phyloP scores from a whole-genome alignment of 495 filamentous ascomycete species.

The Aspergillus leporis region DNA sequence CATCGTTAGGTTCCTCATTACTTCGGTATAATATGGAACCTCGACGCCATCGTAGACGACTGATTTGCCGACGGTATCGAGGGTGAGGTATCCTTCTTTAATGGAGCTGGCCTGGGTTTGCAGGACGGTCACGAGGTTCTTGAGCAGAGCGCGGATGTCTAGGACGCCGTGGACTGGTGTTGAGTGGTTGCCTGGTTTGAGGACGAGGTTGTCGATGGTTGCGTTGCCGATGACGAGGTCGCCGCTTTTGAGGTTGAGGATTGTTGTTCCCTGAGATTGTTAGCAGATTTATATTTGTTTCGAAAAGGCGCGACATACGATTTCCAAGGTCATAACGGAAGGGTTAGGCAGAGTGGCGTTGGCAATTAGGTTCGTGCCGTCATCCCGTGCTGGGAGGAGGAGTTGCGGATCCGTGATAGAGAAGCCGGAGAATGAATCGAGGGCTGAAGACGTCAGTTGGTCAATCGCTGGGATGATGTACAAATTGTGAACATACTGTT shows the following conservation, averaged over 20 bases:
- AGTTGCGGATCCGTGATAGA: conserved; percentile 26
- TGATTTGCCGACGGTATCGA: conserved; percentile 32
- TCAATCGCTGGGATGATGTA: background rate
- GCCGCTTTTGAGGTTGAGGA: conserved; percentile 36
- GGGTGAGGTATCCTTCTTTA: conserved; percentile 31
- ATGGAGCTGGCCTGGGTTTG: conserved; percentile 29
- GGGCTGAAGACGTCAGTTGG: conserved; percentile 16
- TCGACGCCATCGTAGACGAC: conserved; percentile 35
- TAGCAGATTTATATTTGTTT: background rate
- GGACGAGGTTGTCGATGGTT: conserved; percentile 55
- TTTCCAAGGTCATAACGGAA: conserved; percentile 39
- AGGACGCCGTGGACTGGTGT: conserved; percentile 46
- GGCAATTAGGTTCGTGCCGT: conserved; percentile 39
- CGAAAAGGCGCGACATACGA: conserved; percentile 20
- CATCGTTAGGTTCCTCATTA: conserved; percentile 37
- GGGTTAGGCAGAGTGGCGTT: conserved; percentile 40
- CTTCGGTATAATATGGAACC: conserved; percentile 43
- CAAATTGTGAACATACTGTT: conserved; percentile 28
- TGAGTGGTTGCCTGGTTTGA: conserved; percentile 60
- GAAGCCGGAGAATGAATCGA: conserved; percentile 33
- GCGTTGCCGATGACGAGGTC: conserved; percentile 51
- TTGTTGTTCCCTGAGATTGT: conserved; percentile 25
- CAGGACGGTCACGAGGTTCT: conserved; percentile 31
- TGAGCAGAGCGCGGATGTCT: conserved; percentile 34
- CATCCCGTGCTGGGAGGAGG: conserved; percentile 20